Evolutionary conservation across 2,329 filamentous ascomycete species (phyloP).

Genomic region (Pseudogymnoascus destructans): DNA sequence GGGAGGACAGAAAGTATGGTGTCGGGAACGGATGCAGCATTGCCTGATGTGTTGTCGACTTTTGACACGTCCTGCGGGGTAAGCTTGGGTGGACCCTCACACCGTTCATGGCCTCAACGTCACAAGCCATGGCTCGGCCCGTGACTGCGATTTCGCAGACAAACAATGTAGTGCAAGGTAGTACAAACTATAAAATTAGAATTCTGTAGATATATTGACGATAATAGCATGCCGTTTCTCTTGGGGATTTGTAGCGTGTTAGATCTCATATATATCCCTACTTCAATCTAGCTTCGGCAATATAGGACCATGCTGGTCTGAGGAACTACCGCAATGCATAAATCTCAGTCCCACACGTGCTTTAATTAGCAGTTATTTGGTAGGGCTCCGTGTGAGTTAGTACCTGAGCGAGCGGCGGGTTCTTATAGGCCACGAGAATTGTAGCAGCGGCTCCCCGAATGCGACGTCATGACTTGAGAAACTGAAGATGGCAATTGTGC

Average conservation of each 20-base stretch:
- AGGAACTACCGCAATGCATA: not conserved
- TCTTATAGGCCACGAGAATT: not conserved
- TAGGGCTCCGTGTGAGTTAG: not conserved
- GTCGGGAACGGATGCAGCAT: not conserved
- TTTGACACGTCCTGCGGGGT: slow-evolving; percentile 1
- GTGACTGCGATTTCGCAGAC: not conserved
- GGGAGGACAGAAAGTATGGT: not conserved
- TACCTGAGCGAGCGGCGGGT: not conserved
- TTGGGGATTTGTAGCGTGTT: not conserved
- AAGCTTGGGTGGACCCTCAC: not conserved
- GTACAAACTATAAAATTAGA: not conserved
- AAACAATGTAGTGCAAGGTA: not conserved
- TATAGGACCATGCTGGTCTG: not conserved
- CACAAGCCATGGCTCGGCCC: slow-evolving; percentile 2
- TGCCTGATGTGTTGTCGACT: slow-evolving; percentile 1
- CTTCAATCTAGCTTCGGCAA: not conserved
- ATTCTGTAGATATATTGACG: no score
- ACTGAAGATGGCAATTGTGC: not conserved
- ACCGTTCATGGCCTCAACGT: not conserved
- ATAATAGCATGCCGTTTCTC: not conserved
- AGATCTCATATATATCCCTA: not conserved
- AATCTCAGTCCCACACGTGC: not conserved
- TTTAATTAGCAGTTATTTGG: not conserved
- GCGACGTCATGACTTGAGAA: not conserved
- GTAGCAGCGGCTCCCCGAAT: not conserved